Base-by-base conservation (phyloP, 176 grass and related monocot genomes). In the Areca catechu region DNA sequence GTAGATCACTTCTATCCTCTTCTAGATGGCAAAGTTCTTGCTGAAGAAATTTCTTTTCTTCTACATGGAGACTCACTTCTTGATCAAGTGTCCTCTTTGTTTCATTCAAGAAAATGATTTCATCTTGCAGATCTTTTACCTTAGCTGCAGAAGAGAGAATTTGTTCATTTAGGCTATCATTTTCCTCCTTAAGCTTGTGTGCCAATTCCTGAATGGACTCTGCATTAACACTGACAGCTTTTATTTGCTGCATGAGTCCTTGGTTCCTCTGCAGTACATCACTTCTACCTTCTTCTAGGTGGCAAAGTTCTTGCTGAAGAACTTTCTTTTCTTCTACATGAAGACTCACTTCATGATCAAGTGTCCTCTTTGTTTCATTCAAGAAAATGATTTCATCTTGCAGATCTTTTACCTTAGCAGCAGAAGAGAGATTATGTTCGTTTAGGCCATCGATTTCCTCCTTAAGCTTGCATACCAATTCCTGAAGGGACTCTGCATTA, bases 1-100 rank as follows among this genome's bases (percentile, higher is more conserved):
- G 10, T 14, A 43, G 34, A 43, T 43, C 9, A 0, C 34, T 43
- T 43, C 10, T 43, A 12, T 54, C 49, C 24, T 54, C 58, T 62
- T 72, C 62, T 27, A 53, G 19, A 17, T 18, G 58, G 16, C 5
- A 54, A 34, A 34, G 30, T 9, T 7, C 30, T 34, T 34, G 30
- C 30, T 34, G 30, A 34, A 34, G 5, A 34, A 9, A 5, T 34
- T 34, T 34, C 30, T 34, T 34, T 10, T 34, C 30, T 34, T 34
- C 30, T 34, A 7, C 1, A 34, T 34, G 30, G 30, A 9, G 7
- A 34, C 7, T 7, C 30, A 34, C 30, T 34, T 87, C 76, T 80
- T 53, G 83, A 58, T 78, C 61, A 71, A 81, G 76, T 73, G 73
- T 69, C 60, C 74, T 69, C 58, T 80, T 87, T 56, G 65, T 80